Evolutionary conservation across 345 rosid species (phyloP).

Genomic region (Camelina neglecta): DNA sequence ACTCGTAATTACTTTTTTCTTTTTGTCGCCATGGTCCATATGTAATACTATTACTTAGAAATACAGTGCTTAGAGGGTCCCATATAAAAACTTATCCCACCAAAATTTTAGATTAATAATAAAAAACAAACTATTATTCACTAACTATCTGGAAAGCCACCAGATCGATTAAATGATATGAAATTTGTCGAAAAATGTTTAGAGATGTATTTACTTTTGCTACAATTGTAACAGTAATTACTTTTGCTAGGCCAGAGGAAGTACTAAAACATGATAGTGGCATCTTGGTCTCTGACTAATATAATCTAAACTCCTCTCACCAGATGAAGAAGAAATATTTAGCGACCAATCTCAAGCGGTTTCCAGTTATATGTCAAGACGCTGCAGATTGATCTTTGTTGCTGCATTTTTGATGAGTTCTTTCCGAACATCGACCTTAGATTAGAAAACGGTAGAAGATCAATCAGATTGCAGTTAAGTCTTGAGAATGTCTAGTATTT

Average conservation of each 20-base stretch:
- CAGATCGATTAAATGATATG: neutral
- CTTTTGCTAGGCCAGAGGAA: slow-evolving; percentile 2
- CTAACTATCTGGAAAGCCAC: neutral
- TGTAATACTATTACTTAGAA: too few species aligned
- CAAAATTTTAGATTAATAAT: too few species aligned
- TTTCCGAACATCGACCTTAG: slow-evolving; percentile 84
- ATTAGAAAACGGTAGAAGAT: neutral
- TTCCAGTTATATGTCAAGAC: slow-evolving; percentile 65
- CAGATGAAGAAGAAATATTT: neutral
- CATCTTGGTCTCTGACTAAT: neutral
- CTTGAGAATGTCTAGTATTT: neutral
- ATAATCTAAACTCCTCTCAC: slow-evolving; percentile 17
- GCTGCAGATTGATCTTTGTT: slow-evolving; percentile 57
- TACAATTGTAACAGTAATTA: too few species aligned
- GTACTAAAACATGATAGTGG: slow-evolving; percentile 1
- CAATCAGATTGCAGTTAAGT: neutral
- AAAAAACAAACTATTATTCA: neutral
- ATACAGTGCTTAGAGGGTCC: too few species aligned
- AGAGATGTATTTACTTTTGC: neutral
- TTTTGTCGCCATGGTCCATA: too few species aligned
- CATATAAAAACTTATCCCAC: too few species aligned
- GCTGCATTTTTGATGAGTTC: slow-evolving; percentile 78
- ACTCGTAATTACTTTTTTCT: too few species aligned
- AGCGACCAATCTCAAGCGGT: neutral
- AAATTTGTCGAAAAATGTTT: too few species aligned